Evolutionary conservation across 305 asterid genomes (phyloP), one percentile per base, ranked within the genome.

Genomic region (Salvia sclarea): DNA sequence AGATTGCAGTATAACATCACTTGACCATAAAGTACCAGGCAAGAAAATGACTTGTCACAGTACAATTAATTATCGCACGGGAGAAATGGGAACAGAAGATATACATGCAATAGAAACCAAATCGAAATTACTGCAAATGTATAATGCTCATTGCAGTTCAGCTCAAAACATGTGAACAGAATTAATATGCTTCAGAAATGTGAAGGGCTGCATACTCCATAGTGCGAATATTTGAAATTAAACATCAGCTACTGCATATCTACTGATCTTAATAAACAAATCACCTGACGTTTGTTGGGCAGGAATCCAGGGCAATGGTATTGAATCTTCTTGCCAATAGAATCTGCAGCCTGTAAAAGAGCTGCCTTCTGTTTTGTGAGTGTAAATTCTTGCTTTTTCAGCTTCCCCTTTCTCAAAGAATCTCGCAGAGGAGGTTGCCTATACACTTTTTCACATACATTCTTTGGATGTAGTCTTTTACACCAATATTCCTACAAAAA

Each of bases 381-480:
- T 63, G 86, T 57, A 80, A 91, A 85, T 22, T 91, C 97, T 71
- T 82, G 96, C 81, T 85, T 94, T 86, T 83, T 94, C 70, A 84
- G 84, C 89, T 87, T 94, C 74, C 96, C 98, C 84, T 91, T 94
- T 59, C 93, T 94, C 77, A 85, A 67, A 70, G 97, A 94, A 82
- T 94, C 97, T 66, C 95, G 85, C 69, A 94, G 75, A 74, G 99
- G 95, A 60, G 99, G 98, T 76, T 94, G 99, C 82, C 98, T 83
- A 76, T 94, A 94, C 25, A 94, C 99, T 77, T 94, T 91, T 84
- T 94, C 99, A 25, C 98, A 94, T 43, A 94, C 99, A 83, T 83
- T 82, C 84, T 94, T 94, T 3, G 99, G 99, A 76, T 94, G 98
- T 78, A 80, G 81, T 80, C 89, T 84, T 81, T 91, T 94, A 83